These are phyloP conservation scores for Decorospora gaudefroyi DNA, from an alignment of 2,329 filamentous ascomycete species.

Conservation along the genomic window DNA sequence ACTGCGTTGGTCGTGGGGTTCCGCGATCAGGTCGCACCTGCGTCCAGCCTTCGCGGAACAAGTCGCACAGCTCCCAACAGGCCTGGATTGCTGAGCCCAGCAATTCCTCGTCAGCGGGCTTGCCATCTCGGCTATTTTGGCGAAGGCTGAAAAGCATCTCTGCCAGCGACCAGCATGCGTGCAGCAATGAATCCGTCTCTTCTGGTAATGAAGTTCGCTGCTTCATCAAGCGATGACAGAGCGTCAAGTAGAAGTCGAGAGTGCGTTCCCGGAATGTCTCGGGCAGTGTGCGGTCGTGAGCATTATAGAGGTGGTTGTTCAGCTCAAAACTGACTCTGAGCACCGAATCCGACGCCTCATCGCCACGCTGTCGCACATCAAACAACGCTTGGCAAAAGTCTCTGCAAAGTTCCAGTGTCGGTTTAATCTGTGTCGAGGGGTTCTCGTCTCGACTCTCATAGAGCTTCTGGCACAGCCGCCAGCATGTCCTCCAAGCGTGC, in stretches of 20 bases:
- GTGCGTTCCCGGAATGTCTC: constrained; percentile 88
- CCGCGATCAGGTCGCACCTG: constrained; percentile 83
- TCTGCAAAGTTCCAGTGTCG: constrained; percentile 82
- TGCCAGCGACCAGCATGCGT: constrained; percentile 86
- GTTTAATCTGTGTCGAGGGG: constrained; percentile 67
- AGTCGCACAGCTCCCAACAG: constrained; percentile 92
- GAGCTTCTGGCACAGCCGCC: constrained; percentile 86
- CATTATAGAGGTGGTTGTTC: constrained; percentile 94
- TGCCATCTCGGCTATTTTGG: constrained; percentile 76
- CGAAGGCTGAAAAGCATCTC: constrained; percentile 92
- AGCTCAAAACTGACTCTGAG: constrained; percentile 91
- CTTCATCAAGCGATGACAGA: constrained; percentile 97
- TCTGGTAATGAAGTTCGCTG: constrained; percentile 77
- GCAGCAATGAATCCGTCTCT: constrained; percentile 81
- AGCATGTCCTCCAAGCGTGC: constrained; percentile 90
- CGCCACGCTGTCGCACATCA: constrained; percentile 76
- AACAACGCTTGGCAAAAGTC: constrained; percentile 93
- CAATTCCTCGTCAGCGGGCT: constrained; percentile 76
- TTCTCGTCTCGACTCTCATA: constrained; percentile 80
- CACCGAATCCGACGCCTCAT: constrained; percentile 82
- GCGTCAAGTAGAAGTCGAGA: constrained; percentile 88
- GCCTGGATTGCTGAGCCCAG: constrained; percentile 87
- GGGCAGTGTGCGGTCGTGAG: constrained; percentile 80
- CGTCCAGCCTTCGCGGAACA: constrained; percentile 91
- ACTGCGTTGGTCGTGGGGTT: constrained; percentile 80